These are phyloP conservation scores for Pisolithus marmoratus DNA, from an alignment of 768 basidiomycete species.

Conservation along the genomic window DNA sequence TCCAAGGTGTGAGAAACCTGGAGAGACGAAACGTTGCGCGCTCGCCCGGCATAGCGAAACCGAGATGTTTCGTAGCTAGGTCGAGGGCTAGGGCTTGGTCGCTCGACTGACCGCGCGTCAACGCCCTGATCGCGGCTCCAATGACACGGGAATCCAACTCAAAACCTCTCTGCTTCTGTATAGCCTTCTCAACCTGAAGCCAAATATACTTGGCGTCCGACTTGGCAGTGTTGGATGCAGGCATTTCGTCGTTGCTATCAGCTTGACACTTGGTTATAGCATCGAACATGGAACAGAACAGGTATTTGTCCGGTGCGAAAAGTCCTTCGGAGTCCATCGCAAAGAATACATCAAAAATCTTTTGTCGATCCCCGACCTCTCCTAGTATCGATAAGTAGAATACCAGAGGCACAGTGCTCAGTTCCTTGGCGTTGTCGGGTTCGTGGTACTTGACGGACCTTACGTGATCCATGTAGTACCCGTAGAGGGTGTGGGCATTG, in stretches of 20 bases:
- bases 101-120: conserved; percentile 47
- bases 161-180: conserved; percentile 41
- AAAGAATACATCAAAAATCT: conserved; percentile 73
- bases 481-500: conserved; percentile 57
- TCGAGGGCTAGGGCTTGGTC: conserved; percentile 67
- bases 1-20: conserved; percentile 39
- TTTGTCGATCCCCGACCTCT: conserved; percentile 51
- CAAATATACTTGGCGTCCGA: conserved; percentile 70
- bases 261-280: conserved; percentile 30
- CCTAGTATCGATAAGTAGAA: conserved; percentile 66
- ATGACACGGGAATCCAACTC: conserved; percentile 50
- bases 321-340: conserved; percentile 59
- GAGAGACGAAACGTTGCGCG: conserved; percentile 30
- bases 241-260: conserved; percentile 14
- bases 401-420: conserved; percentile 41
- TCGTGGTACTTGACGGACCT: conserved; percentile 44
- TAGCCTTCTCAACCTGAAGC: conserved; percentile 54
- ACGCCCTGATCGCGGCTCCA: conserved; percentile 45
- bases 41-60: conserved; percentile 47
- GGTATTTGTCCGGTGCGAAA: conserved; percentile 50
- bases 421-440: conserved; percentile 41
- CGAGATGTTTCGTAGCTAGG: conserved; percentile 57
- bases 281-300: conserved; percentile 64
- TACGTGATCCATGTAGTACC: conserved; percentile 47
- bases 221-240: conserved; percentile 37